These are phyloP conservation scores for Aurantiochytrium sp. DNA, from an alignment of 108 stramenopile genomes.

Conservation along the genomic window DNA sequence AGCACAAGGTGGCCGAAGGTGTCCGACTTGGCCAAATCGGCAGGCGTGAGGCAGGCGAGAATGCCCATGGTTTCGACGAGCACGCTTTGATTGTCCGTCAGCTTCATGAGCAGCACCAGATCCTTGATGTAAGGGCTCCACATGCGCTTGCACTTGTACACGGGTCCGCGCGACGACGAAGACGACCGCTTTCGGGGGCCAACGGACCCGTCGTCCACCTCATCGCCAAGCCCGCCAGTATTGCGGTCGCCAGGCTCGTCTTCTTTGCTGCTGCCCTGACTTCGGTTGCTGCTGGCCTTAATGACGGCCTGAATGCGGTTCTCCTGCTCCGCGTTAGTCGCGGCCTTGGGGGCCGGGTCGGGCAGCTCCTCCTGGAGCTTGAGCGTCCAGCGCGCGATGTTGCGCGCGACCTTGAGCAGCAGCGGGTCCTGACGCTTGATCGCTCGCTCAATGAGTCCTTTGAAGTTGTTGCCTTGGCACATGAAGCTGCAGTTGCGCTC, in stretches of 20 bases:
- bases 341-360: background rate
- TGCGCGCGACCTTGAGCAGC: constrained; percentile 52
- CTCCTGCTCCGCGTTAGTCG: background rate
- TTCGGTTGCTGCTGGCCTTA: background rate
- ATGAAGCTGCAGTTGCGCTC: background rate
- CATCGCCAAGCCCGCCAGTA: no score
- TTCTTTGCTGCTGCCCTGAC: no score
- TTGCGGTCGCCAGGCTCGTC: no score
- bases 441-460: constrained; percentile 49
- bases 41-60: constrained; percentile 50
- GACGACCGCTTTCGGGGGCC: background rate
- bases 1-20: constrained; percentile 47
- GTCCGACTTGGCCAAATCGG: constrained; percentile 48
- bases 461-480: constrained; percentile 35
- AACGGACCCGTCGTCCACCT: background rate
- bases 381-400: constrained; percentile 57
- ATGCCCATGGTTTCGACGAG: constrained; percentile 48
- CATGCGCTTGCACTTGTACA: constrained; percentile 46
- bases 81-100: constrained; percentile 44
- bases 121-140: constrained; percentile 54
- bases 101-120: constrained; percentile 36
- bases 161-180: background rate
- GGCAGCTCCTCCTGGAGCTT: constrained; percentile 41
- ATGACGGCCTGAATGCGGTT: background rate
- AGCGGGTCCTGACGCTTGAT: constrained; percentile 43